phyloP scores from a whole-genome alignment of 2,329 filamentous ascomycete species.

The Neonectria magnoliae region DNA sequence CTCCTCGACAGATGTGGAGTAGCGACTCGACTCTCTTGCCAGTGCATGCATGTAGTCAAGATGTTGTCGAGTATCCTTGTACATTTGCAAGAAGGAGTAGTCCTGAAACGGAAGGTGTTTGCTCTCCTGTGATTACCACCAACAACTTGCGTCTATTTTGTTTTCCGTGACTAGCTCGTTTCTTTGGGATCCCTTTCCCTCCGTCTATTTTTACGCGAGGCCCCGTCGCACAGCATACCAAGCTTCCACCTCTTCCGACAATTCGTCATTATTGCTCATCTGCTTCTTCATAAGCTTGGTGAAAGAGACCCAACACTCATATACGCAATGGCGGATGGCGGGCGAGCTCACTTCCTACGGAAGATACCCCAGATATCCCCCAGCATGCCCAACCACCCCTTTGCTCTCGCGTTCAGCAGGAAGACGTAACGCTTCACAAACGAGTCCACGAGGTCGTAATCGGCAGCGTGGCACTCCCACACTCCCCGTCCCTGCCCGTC shows the following conservation, averaged over 20 bases:
- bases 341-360: constrained; percentile 32
- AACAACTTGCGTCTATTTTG: neutral
- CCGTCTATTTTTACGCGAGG: neutral
- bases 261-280: neutral
- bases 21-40: neutral
- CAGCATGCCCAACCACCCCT: constrained; percentile 64
- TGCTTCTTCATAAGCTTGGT: neutral
- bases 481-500: constrained; percentile 55
- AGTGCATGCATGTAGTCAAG: too few relatives aligned
- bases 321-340: neutral
- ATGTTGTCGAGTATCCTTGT: too few relatives aligned
- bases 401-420: constrained; percentile 62
- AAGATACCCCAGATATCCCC: constrained; percentile 40
- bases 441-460: constrained; percentile 65
- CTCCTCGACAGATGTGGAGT: too few relatives aligned
- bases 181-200: neutral
- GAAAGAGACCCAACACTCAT: neutral
- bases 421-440: constrained; percentile 64
- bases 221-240: neutral
- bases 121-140: neutral
- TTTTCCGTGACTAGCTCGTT: neutral
- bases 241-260: neutral
- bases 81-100: neutral
- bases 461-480: constrained; percentile 71
- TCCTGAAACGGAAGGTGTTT: neutral